These are phyloP conservation scores for Dendrobium officinale DNA, from an alignment of 106 monocot species.

Conservation along the genomic window DNA sequence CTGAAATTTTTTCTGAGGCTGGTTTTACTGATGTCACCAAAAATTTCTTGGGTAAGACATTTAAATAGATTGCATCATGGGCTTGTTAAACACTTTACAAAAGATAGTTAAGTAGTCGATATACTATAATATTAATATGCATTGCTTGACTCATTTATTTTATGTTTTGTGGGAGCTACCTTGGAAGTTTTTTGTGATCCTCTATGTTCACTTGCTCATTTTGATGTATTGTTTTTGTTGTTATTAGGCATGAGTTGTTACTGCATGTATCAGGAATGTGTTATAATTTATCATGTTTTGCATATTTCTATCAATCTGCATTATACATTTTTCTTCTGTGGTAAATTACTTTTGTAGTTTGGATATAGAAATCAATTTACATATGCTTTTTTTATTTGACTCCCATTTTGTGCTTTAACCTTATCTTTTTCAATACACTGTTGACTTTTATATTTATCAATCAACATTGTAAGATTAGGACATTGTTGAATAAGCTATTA, in stretches of 20 bases:
- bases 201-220: too few relatives aligned
- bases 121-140: background rate
- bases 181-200: background rate
- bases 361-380: too few relatives aligned
- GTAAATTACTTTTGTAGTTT: too few relatives aligned
- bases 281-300: background rate
- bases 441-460: too few relatives aligned
- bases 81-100: background rate
- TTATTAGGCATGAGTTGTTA: background rate
- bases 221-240: background rate
- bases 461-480: background rate
- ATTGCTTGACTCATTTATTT: background rate
- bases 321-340: too few relatives aligned
- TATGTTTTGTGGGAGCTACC: background rate
- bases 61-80: background rate
- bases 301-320: too few relatives aligned
- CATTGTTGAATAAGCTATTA: background rate
- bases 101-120: background rate
- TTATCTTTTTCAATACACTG: too few relatives aligned
- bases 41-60: conserved; percentile 70
- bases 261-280: background rate
- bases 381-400: too few relatives aligned
- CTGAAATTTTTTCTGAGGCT: conserved; percentile 66
- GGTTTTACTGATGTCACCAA: conserved; percentile 75
- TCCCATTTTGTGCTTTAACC: too few relatives aligned